Evolutionary conservation across 768 basidiomycete genomes (phyloP).

Genomic region (Baorangia bicolor): DNA sequence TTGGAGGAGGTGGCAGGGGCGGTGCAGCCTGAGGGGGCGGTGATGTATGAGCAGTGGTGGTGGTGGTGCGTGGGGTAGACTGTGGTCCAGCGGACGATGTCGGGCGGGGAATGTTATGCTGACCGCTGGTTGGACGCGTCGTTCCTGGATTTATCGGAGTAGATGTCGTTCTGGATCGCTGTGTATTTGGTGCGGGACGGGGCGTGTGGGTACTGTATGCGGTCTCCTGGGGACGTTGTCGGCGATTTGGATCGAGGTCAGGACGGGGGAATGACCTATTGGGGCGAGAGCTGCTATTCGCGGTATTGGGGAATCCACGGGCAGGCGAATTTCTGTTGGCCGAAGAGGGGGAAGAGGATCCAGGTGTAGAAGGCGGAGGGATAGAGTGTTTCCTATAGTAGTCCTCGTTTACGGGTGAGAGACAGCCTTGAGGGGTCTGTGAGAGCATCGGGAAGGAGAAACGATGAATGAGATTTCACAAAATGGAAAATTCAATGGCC

Average conservation of each 20-base stretch:
- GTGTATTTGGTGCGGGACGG: conserved; percentile 10
- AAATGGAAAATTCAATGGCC: conserved; percentile 20
- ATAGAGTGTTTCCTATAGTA: conserved; percentile 32
- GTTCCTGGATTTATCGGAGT: conserved; percentile 15
- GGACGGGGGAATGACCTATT: conserved; percentile 54
- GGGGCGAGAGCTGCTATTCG: conserved; percentile 23
- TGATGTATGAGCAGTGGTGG: conserved; percentile 5
- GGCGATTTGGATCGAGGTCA: conserved; percentile 54
- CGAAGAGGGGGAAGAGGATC: conserved; percentile 15
- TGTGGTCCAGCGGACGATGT: conserved; percentile 20
- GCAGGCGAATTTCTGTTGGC: conserved; percentile 15
- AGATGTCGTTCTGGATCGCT: conserved; percentile 24
- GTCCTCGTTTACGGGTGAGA: conserved; percentile 60
- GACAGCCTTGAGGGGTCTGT: conserved; percentile 61
- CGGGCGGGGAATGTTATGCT: conserved; percentile 12
- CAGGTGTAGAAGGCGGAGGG: conserved; percentile 13
- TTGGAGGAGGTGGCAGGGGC: conserved; percentile 45
- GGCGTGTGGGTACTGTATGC: conserved; percentile 15
- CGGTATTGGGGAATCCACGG: conserved; percentile 8
- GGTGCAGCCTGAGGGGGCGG: conserved; percentile 35
- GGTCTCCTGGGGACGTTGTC: conserved; percentile 23
- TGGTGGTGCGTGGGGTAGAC: conserved; percentile 8
- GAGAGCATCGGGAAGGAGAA: not conserved
- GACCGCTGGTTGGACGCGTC: not conserved
- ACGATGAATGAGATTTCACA: not conserved